These are phyloP conservation scores for Paramecium sexaurelia DNA, from an alignment of 73 alveolate species.

Conservation along the genomic window DNA sequence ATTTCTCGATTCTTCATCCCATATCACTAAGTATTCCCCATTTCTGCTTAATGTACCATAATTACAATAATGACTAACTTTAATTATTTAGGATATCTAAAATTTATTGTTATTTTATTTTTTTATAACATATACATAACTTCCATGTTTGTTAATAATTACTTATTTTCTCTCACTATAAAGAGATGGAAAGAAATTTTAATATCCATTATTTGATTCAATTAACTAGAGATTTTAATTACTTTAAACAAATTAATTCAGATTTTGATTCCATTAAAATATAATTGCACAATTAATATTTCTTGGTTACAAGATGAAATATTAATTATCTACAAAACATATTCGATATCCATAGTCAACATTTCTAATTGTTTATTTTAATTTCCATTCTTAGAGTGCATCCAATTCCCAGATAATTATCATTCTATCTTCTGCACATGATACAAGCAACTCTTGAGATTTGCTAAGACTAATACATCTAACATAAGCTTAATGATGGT, in stretches of 20 bases:
- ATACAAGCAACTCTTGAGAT: not conserved
- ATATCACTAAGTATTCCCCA: not conserved
- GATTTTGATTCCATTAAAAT: not conserved
- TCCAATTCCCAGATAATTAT: not conserved
- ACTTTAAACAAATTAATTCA: not conserved
- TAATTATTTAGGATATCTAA: not conserved
- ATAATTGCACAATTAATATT: not conserved
- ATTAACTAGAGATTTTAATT: not conserved
- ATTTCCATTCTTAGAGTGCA: not conserved
- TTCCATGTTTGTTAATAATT: not conserved
- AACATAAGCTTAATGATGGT: not conserved
- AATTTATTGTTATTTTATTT: not conserved
- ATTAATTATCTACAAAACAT: not conserved
- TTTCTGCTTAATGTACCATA: not conserved
- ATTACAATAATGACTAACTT: constrained; percentile 4
- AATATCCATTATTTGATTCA: not conserved
- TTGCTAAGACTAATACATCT: not conserved
- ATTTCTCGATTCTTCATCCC: not conserved
- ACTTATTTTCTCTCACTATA: not conserved
- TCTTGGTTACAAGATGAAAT: not conserved
- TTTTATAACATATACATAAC: not conserved
- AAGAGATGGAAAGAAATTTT: not conserved
- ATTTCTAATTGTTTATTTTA: not conserved
- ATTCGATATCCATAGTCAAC: not conserved
- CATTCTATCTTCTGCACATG: not conserved